phyloP scores from a whole-genome alignment of 2,329 filamentous ascomycete species.

The Celoporthe dispersa region DNA sequence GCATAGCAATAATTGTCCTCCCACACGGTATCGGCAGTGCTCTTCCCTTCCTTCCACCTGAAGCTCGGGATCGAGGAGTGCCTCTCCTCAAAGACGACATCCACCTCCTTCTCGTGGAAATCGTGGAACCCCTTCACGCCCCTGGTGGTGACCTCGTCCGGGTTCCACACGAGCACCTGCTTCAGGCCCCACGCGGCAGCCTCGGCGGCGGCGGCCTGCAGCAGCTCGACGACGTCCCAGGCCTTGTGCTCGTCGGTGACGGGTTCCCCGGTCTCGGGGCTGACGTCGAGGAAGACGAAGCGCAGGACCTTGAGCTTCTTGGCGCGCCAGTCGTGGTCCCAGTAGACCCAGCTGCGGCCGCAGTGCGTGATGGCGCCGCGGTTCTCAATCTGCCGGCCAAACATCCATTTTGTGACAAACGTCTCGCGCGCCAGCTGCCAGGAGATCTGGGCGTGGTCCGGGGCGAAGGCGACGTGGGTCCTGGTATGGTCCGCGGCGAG shows the following conservation, averaged over 20 bases:
- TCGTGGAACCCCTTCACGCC: slow-evolving; percentile 39
- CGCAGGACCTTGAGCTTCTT: slow-evolving; percentile 39
- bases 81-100: slow-evolving; percentile 39
- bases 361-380: slow-evolving; percentile 35
- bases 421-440: slow-evolving; percentile 42
- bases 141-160: slow-evolving; percentile 36
- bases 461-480: slow-evolving; percentile 41
- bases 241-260: slow-evolving; percentile 32
- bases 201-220: slow-evolving; percentile 42
- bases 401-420: slow-evolving; percentile 35
- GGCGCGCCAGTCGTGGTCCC: slow-evolving; percentile 42
- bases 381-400: slow-evolving; percentile 28
- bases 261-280: slow-evolving; percentile 23
- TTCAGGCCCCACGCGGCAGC: slow-evolving; percentile 38
- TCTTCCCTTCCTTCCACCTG: slow-evolving; percentile 41
- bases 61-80: slow-evolving; percentile 41
- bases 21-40: slow-evolving; percentile 36
- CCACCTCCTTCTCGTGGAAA: slow-evolving; percentile 44
- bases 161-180: slow-evolving; percentile 44
- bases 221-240: slow-evolving; percentile 36
- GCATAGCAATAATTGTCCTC: slow-evolving; percentile 40
- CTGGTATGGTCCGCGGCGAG: slow-evolving; percentile 34
- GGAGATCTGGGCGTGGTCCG: slow-evolving; percentile 36
- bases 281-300: slow-evolving; percentile 31
- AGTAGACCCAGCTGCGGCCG: slow-evolving; percentile 40